Evolutionary conservation across 768 basidiomycete species (phyloP), one percentile per base, ranked within the genome.

Genomic region (Collybia nuda): DNA sequence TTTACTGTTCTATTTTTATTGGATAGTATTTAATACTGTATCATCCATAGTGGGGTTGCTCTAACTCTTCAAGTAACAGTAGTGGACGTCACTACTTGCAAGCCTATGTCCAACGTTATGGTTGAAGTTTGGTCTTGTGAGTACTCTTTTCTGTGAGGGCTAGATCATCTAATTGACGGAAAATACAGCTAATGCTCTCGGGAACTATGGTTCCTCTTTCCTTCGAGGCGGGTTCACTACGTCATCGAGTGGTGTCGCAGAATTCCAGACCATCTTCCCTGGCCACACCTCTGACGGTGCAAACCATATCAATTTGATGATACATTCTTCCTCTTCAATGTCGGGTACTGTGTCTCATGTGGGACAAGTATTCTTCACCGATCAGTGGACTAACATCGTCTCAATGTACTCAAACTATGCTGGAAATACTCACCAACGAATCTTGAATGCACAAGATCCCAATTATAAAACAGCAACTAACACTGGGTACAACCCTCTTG

Each of bases 61-160:
- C 55, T 74, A 48, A 66, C 61, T 1, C 60, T 76, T 37, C 71
- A 76, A 51, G 62, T 76, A 28, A 69, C 68, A 35, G 56, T 74
- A 29, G 58, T 76, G 49, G 67, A 74, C 50, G 65, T 68, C 2
- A 57, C 64, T n/a, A 72, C 72, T 17, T 76, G 74, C 63, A 45
- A 71, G 50, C 71, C 73, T 1, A 56, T 73, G 40, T 37, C 63
- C 11, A 67, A 70, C 51, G 65, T 62, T 14, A 67, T 73, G 66
- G 70, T 76, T 21, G 73, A 76, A 35, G 43, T 58, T 40, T 58
- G 57, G 54, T 57, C 56, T 29, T 24, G 56, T 57, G 22, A 49
- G 53, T 43, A 22, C 6, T n/a, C 9, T 7, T 14, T 44, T 49
- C 41, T 28, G 22, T 6, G 6, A 23, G 4, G n/a, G 11, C 7